A percentile compares a stretch with the other conserved stretches of the same genome.
Conservation (phyloP, 2,329 filamentous ascomycete species). For the Colletotrichum spaethianum region DNA sequence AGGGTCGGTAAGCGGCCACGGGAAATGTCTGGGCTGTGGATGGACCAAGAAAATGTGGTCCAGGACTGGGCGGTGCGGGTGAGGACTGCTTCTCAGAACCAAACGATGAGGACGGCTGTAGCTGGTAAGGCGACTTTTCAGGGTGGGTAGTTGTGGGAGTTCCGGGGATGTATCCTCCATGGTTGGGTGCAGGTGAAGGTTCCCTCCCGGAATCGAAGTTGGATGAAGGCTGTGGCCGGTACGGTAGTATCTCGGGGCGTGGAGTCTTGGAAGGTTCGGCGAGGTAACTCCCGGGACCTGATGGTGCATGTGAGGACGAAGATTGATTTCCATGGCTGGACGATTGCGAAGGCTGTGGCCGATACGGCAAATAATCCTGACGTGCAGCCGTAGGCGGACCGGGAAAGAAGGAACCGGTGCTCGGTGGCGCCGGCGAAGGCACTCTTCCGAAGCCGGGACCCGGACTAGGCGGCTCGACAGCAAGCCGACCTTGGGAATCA, state of each 20-base stretch:
- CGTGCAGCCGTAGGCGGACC: background rate
- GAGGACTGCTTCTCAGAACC: background rate
- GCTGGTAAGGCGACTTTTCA: background rate
- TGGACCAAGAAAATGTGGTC: slow-evolving; percentile 8
- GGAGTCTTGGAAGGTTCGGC: background rate
- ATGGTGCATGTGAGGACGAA: background rate
- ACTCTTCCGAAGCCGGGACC: background rate
- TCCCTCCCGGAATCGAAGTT: background rate
- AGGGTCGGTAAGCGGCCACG: slow-evolving; percentile 13
- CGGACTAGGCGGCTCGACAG: background rate
- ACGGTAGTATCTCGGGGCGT: background rate
- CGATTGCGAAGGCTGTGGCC: background rate
- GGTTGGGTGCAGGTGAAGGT: background rate
- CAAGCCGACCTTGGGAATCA: slow-evolving; percentile 20
- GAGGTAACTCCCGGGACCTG: background rate
- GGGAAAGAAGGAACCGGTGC: background rate
- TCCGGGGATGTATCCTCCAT: background rate
- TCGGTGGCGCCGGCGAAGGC: slow-evolving; percentile 4
- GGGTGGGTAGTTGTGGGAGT: background rate
- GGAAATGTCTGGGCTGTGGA: slow-evolving; percentile 22
- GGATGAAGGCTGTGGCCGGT: slow-evolving; percentile 4
- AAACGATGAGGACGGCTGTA: background rate
- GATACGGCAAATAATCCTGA: background rate
- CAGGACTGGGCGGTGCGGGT: background rate
- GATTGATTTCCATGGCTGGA: background rate